A percentile compares a stretch with the other conserved stretches of the same genome.
Conservation (phyloP, 305 asterid species). For the Fraxinus latifolia region DNA sequence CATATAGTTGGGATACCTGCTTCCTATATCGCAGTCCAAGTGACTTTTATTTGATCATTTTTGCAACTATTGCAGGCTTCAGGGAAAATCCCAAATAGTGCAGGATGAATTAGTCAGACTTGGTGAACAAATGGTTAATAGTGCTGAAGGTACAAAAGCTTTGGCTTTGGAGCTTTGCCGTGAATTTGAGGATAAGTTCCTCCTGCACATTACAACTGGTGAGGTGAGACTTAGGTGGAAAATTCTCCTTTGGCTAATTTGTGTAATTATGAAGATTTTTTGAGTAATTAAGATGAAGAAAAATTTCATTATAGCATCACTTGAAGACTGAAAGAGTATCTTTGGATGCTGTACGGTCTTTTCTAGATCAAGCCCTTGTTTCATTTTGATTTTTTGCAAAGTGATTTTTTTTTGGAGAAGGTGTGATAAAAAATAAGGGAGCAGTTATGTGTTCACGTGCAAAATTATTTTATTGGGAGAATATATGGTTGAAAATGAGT, state of each 20-base stretch:
- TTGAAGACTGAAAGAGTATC: not conserved
- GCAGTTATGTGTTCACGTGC: not conserved
- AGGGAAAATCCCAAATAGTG: conserved; percentile 89
- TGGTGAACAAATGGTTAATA: conserved; percentile 92
- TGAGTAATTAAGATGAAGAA: not conserved
- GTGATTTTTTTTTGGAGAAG: not conserved
- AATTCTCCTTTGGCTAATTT: not conserved
- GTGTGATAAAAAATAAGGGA: not conserved
- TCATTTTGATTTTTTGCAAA: not conserved
- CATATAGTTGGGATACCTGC: not conserved
- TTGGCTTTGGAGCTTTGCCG: conserved; percentile 98
- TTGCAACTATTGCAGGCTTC: conserved; percentile 61
- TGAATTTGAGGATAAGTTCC: conserved; percentile 99
- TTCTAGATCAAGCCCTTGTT: not conserved
- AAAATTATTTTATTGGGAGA: not conserved
- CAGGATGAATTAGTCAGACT: conserved; percentile 92
- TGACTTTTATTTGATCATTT: conserved; percentile 19
- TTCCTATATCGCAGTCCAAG: conserved; percentile 12
- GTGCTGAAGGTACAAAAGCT: conserved; percentile 93
- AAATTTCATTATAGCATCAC: not conserved
- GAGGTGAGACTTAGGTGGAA: conserved; percentile 54
- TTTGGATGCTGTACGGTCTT: not conserved
- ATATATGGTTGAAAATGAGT: not conserved
- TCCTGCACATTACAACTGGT: conserved; percentile 89
- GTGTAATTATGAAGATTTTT: not conserved